These are phyloP conservation scores for Yarrowia sp. DNA, from an alignment of 805 yeast genomes.

Conservation along the genomic window DNA sequence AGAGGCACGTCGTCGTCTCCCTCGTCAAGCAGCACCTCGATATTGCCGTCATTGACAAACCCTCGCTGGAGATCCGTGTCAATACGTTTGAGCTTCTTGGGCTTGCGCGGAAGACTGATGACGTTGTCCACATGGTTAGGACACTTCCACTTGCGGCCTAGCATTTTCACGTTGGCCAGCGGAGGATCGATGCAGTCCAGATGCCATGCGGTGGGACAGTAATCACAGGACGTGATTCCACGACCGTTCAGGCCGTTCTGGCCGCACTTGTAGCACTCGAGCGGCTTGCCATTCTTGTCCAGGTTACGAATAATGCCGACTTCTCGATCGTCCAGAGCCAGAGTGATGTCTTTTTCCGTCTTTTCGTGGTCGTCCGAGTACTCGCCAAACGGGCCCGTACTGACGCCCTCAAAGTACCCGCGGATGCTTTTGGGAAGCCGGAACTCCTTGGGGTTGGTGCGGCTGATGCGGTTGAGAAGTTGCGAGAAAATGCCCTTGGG, in stretches of 20 bases:
- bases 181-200: conserved; percentile 82
- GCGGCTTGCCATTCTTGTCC: conserved; percentile 65
- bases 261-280: conserved; percentile 74
- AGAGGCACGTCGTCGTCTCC: conserved; percentile 41
- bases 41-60: conserved; percentile 51
- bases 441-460: conserved; percentile 63
- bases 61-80: conserved; percentile 57
- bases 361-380: conserved; percentile 63
- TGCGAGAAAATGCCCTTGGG: conserved; percentile 48
- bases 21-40: conserved; percentile 46
- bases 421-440: conserved; percentile 64
- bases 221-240: conserved; percentile 71
- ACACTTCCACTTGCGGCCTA: conserved; percentile 85
- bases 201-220: conserved; percentile 82
- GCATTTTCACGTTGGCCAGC: conserved; percentile 61
- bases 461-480: conserved; percentile 55
- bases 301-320: conserved; percentile 41
- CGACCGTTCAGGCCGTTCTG: conserved; percentile 59
- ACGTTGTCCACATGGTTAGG: conserved; percentile 68
- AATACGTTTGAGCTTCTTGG: conserved; percentile 50
- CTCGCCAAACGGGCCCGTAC: conserved; percentile 64
- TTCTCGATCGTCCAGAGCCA: conserved; percentile 28
- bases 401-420: conserved; percentile 69
- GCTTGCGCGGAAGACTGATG: conserved; percentile 30
- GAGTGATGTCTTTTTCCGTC: conserved; percentile 39